These are phyloP conservation scores for Apiotrichum montevideense DNA, from an alignment of 1,284 basidiomycete genomes.

Conservation along the genomic window DNA sequence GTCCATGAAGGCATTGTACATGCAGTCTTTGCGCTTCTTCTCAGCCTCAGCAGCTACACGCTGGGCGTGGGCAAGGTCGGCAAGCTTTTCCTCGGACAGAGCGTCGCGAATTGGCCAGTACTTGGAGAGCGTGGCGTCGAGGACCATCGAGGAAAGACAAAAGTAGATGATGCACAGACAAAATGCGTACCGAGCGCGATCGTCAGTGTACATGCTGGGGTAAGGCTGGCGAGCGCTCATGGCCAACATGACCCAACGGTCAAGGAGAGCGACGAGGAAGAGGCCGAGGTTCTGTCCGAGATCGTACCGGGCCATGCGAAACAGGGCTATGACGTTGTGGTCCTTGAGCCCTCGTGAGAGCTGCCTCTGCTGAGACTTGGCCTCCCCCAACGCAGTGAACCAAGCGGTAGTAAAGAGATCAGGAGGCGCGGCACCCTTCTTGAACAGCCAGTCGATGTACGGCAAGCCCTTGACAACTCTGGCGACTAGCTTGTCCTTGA, in stretches of 20 bases:
- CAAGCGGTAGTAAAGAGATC: conserved; percentile 6
- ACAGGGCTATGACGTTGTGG: conserved; percentile 11
- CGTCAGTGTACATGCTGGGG: conserved; percentile 6
- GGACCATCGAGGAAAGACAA: conserved; percentile 8
- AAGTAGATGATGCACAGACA: conserved; percentile 15
- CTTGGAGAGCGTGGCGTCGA: conserved; percentile 11
- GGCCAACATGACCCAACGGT: conserved; percentile 12
- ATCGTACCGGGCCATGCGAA: conserved; percentile 7
- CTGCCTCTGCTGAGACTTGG: conserved; percentile 3
- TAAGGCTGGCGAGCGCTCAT: conserved; percentile 7
- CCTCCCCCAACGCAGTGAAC: conserved; percentile 9
- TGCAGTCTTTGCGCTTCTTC: background rate
- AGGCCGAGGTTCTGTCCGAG: conserved; percentile 9
- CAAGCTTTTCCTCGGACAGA: conserved; percentile 8
- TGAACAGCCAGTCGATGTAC: conserved; percentile 8
- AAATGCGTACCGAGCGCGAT: conserved; percentile 11
- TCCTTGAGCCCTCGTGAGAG: conserved; percentile 11
- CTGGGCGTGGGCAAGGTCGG: conserved; percentile 6
- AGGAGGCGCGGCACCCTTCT: conserved; percentile 4
- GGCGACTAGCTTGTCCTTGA: conserved; percentile 5
- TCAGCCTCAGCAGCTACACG: conserved; percentile 3
- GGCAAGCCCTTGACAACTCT: conserved; percentile 5
- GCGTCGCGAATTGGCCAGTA: conserved; percentile 12
- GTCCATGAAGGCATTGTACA: conserved; percentile 1
- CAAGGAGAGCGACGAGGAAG: conserved; percentile 14